Percentiles rank a stretch among this genome's conserved stretches.
phyloP scores from a whole-genome alignment of 2,329 filamentous ascomycete species.

The Alternaria panax region DNA sequence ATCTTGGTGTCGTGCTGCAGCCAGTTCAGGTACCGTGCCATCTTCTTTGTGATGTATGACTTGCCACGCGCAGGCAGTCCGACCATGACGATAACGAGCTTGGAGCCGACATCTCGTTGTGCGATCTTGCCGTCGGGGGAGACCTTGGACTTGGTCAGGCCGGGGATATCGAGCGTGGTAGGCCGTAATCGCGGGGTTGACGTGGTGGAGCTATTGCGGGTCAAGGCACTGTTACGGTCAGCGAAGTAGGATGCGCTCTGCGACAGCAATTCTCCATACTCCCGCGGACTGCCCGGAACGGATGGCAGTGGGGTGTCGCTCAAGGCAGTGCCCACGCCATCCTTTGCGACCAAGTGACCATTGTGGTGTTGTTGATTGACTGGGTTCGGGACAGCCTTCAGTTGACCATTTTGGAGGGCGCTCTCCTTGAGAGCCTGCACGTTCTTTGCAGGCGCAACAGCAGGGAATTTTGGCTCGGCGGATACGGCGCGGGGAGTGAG shows the following conservation, averaged over 20 bases:
- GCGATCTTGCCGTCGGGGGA: conserved; percentile 96
- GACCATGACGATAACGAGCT: conserved; percentile 98
- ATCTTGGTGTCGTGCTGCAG: conserved; percentile 94
- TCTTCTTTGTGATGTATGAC: conserved; percentile 98
- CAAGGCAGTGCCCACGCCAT: conserved; percentile 62
- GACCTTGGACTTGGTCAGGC: conserved; percentile 92
- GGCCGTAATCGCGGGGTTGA: conserved; percentile 85
- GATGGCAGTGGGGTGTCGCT: conserved; percentile 70
- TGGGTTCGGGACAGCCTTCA: conserved; percentile 34
- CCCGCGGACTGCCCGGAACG: conserved; percentile 67
- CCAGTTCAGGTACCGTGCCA: conserved; percentile 95
- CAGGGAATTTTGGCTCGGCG: conserved; percentile 15
- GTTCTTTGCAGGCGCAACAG: conserved; percentile 28
- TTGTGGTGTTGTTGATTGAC: conserved; percentile 24
- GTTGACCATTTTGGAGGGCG: conserved; percentile 36
- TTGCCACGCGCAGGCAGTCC: conserved; percentile 94
- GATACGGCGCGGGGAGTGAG: conserved; percentile 27
- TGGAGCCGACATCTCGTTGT: conserved; percentile 91
- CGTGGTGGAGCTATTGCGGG: conserved; percentile 75
- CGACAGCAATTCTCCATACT: conserved; percentile 56
- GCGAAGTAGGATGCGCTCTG: conserved; percentile 21
- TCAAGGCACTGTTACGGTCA: conserved; percentile 63
- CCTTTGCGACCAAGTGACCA: conserved; percentile 29
- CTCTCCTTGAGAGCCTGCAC: conserved; percentile 35
- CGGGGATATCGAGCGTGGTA: conserved; percentile 95